Evolutionary conservation across 257 asterid genomes (phyloP).

Genomic region (Solanum pinnatisectum): DNA sequence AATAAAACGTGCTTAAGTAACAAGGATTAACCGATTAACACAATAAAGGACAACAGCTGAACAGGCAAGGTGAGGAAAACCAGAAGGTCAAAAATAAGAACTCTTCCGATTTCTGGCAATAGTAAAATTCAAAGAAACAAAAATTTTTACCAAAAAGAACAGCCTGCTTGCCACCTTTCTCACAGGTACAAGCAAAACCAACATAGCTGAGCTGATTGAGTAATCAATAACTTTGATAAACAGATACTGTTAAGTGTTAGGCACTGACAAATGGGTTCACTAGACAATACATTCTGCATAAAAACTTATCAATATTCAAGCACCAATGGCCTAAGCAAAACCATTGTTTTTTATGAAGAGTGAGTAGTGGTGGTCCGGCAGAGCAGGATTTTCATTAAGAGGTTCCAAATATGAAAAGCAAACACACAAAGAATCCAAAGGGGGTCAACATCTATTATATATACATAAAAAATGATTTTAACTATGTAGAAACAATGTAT

Average conservation of each 20-base stretch:
- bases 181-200: not conserved
- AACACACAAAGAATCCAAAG: not conserved
- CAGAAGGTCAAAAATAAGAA: not conserved
- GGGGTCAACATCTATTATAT: not conserved
- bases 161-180: not conserved
- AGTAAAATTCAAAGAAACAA: not conserved
- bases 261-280: not conserved
- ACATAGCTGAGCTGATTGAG: not conserved
- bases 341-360: not conserved
- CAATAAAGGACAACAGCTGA: not conserved
- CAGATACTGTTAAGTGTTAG: not conserved
- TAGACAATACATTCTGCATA: not conserved
- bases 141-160: not conserved
- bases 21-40: not conserved
- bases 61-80: not conserved
- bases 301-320: not conserved
- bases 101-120: not conserved
- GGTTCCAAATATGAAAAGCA: not conserved
- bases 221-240: not conserved
- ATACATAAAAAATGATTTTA: not conserved
- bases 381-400: not conserved
- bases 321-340: not conserved
- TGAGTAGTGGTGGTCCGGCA: not conserved
- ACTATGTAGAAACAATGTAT: not conserved
- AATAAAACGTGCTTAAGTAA: not conserved